These are phyloP conservation scores for Drechmeria coniospora DNA, from an alignment of 2,329 filamentous ascomycete genomes.

Conservation along the genomic window DNA sequence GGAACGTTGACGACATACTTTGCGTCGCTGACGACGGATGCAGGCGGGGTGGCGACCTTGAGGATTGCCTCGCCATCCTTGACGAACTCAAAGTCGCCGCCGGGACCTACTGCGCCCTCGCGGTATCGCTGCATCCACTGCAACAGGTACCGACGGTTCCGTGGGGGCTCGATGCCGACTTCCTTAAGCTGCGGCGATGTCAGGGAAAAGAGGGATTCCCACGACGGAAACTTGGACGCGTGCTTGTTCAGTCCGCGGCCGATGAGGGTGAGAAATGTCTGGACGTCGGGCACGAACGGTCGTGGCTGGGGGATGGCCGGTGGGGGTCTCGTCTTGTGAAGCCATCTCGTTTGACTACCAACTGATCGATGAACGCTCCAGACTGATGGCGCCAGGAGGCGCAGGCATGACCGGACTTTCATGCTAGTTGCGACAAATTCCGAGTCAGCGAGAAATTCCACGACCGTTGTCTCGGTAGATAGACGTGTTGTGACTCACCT, in stretches of 20 bases:
- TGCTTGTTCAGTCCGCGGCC: conserved; percentile 75
- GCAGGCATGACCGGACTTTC: conserved; percentile 18
- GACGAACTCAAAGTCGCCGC: conserved; percentile 67
- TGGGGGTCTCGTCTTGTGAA: conserved; percentile 23
- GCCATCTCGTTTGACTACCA: conserved; percentile 24
- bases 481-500: neutral
- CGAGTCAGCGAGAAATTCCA: neutral
- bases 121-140: conserved; percentile 79
- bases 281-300: conserved; percentile 70
- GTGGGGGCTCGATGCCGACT: conserved; percentile 73
- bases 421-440: conserved; percentile 9
- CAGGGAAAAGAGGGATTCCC: conserved; percentile 79
- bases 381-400: conserved; percentile 15
- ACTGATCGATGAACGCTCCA: conserved; percentile 15
- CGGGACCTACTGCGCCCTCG: conserved; percentile 61
- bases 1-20: conserved; percentile 42
- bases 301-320: conserved; percentile 50
- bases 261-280: conserved; percentile 80
- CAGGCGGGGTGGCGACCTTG: conserved; percentile 27
- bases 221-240: conserved; percentile 72
- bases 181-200: conserved; percentile 64
- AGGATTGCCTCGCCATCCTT: conserved; percentile 36
- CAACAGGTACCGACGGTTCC: conserved; percentile 68
- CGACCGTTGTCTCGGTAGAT: too few species aligned
- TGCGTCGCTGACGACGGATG: conserved; percentile 23